A percentile compares a stretch with the other conserved stretches of the same genome.
Conservation (phyloP, 345 rosid genomes). For the Camelina laxa region DNA sequence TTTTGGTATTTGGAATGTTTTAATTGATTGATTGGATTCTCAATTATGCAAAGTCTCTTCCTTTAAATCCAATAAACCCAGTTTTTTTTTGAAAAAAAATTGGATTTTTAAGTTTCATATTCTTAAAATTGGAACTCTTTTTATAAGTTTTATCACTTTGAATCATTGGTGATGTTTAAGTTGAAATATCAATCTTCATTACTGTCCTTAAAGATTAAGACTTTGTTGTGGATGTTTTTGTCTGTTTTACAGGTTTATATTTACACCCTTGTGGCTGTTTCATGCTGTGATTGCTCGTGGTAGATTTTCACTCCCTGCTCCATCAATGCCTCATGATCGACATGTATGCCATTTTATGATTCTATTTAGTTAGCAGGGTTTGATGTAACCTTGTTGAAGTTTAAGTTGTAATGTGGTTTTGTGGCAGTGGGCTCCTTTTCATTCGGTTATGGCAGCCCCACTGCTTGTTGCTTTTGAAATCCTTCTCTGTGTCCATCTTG, state of each 20-base stretch:
- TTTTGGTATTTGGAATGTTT: constrained; percentile 20
- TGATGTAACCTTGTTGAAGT: neutral
- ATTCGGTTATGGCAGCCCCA: constrained; percentile 74
- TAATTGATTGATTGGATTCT: neutral
- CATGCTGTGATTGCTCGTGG: constrained; percentile 85
- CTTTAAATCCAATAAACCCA: neutral
- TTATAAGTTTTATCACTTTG: constrained; percentile 8
- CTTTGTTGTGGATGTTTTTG: neutral
- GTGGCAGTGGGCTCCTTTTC: constrained; percentile 94
- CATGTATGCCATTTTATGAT: constrained; percentile 51
- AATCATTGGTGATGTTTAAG: constrained; percentile 15
- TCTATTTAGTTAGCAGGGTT: constrained; percentile 3
- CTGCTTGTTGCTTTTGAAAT: constrained; percentile 86
- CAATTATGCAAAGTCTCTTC: neutral
- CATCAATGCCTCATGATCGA: constrained; percentile 82
- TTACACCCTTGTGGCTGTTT: constrained; percentile 81
- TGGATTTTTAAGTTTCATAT: constrained; percentile 27
- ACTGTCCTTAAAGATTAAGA: neutral
- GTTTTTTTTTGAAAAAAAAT: neutral
- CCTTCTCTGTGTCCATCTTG: constrained; percentile 77
- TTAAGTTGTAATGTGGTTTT: constrained; percentile 32
- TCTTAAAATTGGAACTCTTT: neutral
- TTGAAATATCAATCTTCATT: constrained; percentile 4
- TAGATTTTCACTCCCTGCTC: constrained; percentile 93
- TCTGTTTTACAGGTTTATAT: constrained; percentile 62